Percentiles rank a stretch among this genome's conserved stretches.
Conservation (phyloP, 1,284 basidiomycete genomes). For the Sutorius eximius region DNA sequence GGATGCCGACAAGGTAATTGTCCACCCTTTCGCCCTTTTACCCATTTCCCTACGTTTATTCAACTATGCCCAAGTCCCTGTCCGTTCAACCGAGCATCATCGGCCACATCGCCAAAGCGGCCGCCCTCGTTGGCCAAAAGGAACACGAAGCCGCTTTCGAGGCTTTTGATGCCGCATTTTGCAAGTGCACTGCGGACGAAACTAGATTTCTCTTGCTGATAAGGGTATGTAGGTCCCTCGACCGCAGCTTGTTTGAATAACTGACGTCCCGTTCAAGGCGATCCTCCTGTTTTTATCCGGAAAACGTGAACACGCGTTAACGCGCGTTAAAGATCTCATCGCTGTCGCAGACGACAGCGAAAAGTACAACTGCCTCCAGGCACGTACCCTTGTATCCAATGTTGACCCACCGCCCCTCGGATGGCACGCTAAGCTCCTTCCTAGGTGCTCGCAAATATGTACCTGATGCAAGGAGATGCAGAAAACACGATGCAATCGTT, state of each 20-base stretch:
- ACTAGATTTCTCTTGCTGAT: constrained; percentile 13
- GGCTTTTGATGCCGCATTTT: constrained; percentile 10
- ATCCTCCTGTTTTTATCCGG: constrained; percentile 14
- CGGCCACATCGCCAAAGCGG: constrained; percentile 11
- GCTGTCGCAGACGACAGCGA: constrained; percentile 1
- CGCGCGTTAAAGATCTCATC: constrained; percentile 8
- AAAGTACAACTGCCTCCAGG: constrained; percentile 9
- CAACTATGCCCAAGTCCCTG: constrained; percentile 6
- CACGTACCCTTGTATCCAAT: neutral
- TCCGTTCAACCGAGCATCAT: constrained; percentile 1
- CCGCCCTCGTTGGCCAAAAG: neutral
- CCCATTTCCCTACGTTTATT: neutral
- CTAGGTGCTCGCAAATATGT: constrained; percentile 11
- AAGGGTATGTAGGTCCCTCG: neutral
- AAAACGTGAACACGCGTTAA: constrained; percentile 9
- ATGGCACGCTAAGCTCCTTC: too few relatives aligned
- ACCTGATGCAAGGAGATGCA: constrained; percentile 10
- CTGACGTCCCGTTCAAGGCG: neutral
- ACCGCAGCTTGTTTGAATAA: neutral
- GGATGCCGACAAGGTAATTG: constrained; percentile 1
- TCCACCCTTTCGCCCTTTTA: neutral
- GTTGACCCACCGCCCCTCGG: neutral
- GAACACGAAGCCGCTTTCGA: constrained; percentile 3
- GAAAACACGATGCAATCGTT: constrained; percentile 2
- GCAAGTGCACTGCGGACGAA: neutral